Conservation (phyloP, 371 early-diverging fungal genomes). For the Umbelopsis sp. region DNA sequence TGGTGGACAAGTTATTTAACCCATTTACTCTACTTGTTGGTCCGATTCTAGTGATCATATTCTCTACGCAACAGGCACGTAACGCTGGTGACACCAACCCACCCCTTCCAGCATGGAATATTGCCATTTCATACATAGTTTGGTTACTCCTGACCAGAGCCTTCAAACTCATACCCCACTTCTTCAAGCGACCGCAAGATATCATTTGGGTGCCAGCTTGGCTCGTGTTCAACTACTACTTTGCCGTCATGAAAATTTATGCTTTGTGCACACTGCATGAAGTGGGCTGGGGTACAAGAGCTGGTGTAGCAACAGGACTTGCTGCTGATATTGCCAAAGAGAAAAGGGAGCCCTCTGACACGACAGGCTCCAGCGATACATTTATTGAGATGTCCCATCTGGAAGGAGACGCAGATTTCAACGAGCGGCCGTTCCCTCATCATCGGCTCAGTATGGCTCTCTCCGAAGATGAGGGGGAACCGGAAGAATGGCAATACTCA, state of each 20-base stretch:
- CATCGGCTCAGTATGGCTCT: constrained; percentile 2
- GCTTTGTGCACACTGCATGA: constrained; percentile 73
- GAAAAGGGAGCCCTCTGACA: not conserved
- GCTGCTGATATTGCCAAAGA: constrained; percentile 21
- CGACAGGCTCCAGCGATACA: not conserved
- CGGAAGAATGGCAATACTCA: not conserved
- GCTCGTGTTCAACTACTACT: constrained; percentile 72
- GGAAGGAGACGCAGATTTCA: not conserved
- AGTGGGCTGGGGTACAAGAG: constrained; percentile 78
- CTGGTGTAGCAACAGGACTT: constrained; percentile 34
- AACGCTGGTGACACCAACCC: constrained; percentile 9
- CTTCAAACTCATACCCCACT: constrained; percentile 65
- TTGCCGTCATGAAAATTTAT: constrained; percentile 74
- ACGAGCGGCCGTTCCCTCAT: not conserved
- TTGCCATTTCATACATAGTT: constrained; percentile 56
- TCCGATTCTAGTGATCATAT: constrained; percentile 60
- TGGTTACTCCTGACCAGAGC: constrained; percentile 63
- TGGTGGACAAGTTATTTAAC: constrained; percentile 77
- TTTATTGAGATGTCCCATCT: not conserved
- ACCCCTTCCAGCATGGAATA: constrained; percentile 51
- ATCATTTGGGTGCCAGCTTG: constrained; percentile 66
- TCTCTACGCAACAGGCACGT: constrained; percentile 32
- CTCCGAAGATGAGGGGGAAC: not conserved
- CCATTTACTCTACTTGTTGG: constrained; percentile 71
- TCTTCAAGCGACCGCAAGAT: constrained; percentile 64